Base-by-base conservation (phyloP, 2,329 filamentous ascomycete genomes). In the Ramichloridium luteum region DNA sequence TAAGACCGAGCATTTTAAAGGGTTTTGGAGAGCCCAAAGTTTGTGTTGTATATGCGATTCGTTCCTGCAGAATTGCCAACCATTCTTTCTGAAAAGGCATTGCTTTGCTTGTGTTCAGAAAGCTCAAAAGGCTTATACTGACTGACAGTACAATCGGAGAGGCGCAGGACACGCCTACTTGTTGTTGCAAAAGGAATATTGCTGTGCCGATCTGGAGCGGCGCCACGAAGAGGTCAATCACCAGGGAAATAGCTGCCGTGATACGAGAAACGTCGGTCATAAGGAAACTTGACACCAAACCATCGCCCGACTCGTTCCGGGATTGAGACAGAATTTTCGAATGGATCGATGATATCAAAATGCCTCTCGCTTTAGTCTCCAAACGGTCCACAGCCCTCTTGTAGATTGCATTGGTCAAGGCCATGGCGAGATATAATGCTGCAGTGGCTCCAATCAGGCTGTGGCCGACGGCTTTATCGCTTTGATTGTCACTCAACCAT, bases 1-100 rank as follows among this genome's bases (percentile, higher is more conserved):
- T 41, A 10, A 41, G 27, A 4, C 42, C 42, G 3, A 45, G 38
- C 42, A 45, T 45, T 17, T 45, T 45, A 35, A 41, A 41, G 4
- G 26, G 40, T 20, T 41, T 41, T 2, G 42, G 40, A n/a, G 27
- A 39, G 2, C 31, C 36, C 6, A 45, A 29, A 1, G 43, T 38
- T 4, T 38, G 33, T 4, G 42, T 38, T 9, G 40, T 45, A 25
- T 36, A 43, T 6, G 38, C 35, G 6, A 45, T 37, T 16, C 43
- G 30, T n/a, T 37, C 31, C 14, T 36, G 40, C 3, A 43, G 31
- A 13, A 34, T 32, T 10, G 30, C 28, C 6, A 43, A 18, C 40
- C 40, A 45, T 14, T 27, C 25, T 26, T 37, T 43, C 12, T 45
- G 40, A 32, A 39, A 38, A 14, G 38, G 35, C 3, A 45, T 34